Percentiles rank a stretch among this genome's conserved stretches.
phyloP scores from a whole-genome alignment of 352 stramenopile species.

The Globisporangium rhizosaccharum region DNA sequence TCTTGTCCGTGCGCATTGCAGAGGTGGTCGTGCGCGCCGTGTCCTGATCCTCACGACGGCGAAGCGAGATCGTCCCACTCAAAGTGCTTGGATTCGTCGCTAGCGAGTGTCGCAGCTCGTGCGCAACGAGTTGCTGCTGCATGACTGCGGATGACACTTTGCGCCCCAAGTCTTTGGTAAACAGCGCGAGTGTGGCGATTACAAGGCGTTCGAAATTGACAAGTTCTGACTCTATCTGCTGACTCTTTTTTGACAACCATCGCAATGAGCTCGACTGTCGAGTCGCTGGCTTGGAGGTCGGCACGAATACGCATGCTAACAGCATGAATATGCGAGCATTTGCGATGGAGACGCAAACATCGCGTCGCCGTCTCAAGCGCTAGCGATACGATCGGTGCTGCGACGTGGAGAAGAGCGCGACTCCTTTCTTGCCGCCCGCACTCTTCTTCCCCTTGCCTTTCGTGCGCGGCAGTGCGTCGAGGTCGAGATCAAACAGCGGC shows the following conservation, averaged over 20 bases:
- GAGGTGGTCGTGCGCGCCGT: too few relatives aligned
- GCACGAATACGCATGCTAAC: too few relatives aligned
- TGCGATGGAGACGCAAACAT: background rate
- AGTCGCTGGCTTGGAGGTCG: too few relatives aligned
- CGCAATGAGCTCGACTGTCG: background rate
- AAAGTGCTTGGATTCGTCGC: too few relatives aligned
- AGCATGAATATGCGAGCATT: background rate
- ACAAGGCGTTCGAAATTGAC: background rate
- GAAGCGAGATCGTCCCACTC: too few relatives aligned
- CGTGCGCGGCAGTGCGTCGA: conserved; percentile 15
- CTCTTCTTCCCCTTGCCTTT: conserved; percentile 43
- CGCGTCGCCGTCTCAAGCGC: background rate
- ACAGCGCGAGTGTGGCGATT: background rate
- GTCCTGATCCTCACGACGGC: too few relatives aligned
- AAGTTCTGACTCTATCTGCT: too few relatives aligned
- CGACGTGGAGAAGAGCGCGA: conserved; percentile 61
- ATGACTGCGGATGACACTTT: background rate
- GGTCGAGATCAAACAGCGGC: conserved; percentile 24
- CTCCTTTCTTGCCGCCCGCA: conserved; percentile 51
- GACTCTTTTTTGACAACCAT: background rate
- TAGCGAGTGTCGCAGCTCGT: too few relatives aligned
- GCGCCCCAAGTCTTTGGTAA: background rate
- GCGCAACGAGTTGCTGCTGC: too few relatives aligned
- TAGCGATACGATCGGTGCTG: conserved; percentile 75
- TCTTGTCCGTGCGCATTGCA: too few relatives aligned